A percentile compares a stretch with the other conserved stretches of the same genome.
Evolutionary conservation across 805 yeast species (phyloP).

Genomic region (Komagataella ulmi): DNA sequence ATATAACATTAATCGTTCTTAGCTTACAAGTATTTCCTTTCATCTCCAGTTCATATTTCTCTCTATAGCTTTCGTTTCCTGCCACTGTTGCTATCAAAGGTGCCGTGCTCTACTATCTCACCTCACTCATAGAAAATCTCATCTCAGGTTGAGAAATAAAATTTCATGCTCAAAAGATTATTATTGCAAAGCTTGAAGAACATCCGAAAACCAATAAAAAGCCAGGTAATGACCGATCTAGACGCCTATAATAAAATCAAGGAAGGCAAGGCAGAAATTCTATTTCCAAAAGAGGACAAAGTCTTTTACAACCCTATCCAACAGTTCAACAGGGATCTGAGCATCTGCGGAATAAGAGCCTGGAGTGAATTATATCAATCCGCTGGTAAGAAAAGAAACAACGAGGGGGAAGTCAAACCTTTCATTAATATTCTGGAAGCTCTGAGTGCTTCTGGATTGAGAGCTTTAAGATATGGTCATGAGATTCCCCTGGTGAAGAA

Average conservation of each 20-base stretch:
- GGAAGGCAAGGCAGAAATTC: slow-evolving; percentile 79
- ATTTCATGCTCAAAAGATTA: neutral
- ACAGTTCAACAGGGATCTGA: slow-evolving; percentile 89
- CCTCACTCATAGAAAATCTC: neutral
- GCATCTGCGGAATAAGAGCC: slow-evolving; percentile 74
- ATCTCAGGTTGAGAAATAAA: neutral
- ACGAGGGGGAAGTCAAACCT: slow-evolving; percentile 15
- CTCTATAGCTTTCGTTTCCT: too few species aligned
- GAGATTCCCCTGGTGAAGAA: slow-evolving; percentile 69
- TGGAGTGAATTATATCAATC: slow-evolving; percentile 57
- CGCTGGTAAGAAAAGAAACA: slow-evolving; percentile 2
- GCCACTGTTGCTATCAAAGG: too few species aligned
- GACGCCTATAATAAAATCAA: slow-evolving; percentile 22
- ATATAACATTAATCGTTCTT: too few species aligned
- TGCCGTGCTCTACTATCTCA: neutral
- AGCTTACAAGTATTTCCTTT: neutral
- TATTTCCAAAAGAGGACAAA: slow-evolving; percentile 67
- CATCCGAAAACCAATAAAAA: neutral
- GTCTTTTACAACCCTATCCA: slow-evolving; percentile 90
- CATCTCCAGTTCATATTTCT: neutral
- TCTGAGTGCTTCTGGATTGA: slow-evolving; percentile 84
- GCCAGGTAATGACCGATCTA: slow-evolving; percentile 1
- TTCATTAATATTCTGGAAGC: slow-evolving; percentile 75
- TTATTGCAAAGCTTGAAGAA: neutral
- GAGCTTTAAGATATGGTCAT: slow-evolving; percentile 87